Conservation (phyloP, 805 yeast species). For the Saccharomycopsis malanga region DNA sequence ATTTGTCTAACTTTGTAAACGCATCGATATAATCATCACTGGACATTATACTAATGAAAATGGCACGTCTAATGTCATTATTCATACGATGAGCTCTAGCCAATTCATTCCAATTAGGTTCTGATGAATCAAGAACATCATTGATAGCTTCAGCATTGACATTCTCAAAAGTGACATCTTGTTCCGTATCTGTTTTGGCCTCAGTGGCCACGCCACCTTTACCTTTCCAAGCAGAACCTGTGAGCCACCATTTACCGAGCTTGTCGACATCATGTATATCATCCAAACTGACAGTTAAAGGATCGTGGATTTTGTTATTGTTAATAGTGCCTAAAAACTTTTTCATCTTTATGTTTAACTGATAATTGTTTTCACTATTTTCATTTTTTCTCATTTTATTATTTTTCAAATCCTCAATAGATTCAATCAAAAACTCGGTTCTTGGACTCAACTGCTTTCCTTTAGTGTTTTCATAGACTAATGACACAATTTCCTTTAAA, state of each 20-base stretch:
- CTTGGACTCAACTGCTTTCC: slow-evolving; percentile 44
- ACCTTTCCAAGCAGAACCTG: slow-evolving; percentile 97
- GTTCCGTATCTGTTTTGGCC: slow-evolving; percentile 14
- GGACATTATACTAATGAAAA: slow-evolving; percentile 91
- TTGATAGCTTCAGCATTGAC: slow-evolving; percentile 40
- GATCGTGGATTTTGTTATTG: slow-evolving; percentile 48
- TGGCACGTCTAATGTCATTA: slow-evolving; percentile 89
- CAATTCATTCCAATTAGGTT: slow-evolving; percentile 82
- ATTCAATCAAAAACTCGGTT: slow-evolving; percentile 76
- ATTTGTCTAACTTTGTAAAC: slow-evolving; percentile 69
- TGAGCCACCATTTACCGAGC: slow-evolving; percentile 98
- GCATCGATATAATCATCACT: slow-evolving; percentile 91
- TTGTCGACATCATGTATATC: slow-evolving; percentile 74
- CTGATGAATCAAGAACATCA: slow-evolving; percentile 59
- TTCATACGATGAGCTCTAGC: slow-evolving; percentile 89
- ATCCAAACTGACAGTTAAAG: slow-evolving; percentile 74
- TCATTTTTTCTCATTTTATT: slow-evolving; percentile 57
- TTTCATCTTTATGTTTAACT: slow-evolving; percentile 50
- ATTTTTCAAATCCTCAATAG: slow-evolving; percentile 77
- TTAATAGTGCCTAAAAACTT: slow-evolving; percentile 53
- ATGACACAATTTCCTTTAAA: slow-evolving; percentile 66
- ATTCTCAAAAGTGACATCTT: slow-evolving; percentile 5
- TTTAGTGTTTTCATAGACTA: slow-evolving; percentile 42
- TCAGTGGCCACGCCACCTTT: slow-evolving; percentile 22
- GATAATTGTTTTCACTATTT: slow-evolving; percentile 37